A percentile compares a stretch with the other conserved stretches of the same genome.
Evolutionary conservation across 768 basidiomycete species (phyloP).

Genomic region (Lentinula edodes): DNA sequence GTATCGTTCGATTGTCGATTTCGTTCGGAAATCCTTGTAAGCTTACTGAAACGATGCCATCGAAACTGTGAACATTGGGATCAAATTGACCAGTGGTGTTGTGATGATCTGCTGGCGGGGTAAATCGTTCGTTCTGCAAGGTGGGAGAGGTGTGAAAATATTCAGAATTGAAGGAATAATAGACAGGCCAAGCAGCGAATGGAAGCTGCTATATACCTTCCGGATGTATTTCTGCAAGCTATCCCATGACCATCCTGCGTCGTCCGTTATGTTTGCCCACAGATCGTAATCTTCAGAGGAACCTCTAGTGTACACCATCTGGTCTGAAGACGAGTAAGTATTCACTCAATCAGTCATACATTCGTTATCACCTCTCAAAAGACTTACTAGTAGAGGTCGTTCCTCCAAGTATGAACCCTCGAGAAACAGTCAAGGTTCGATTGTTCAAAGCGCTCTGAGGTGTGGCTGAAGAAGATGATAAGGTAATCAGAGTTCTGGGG

Average conservation of each 20-base stretch:
- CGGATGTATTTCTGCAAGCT: slow-evolving; percentile 17
- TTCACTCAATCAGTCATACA: neutral
- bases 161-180: neutral
- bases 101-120: slow-evolving; percentile 21
- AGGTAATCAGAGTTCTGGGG: slow-evolving; percentile 6
- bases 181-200: neutral
- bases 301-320: slow-evolving; percentile 22
- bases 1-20: slow-evolving; percentile 16
- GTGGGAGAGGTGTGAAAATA: neutral
- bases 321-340: slow-evolving; percentile 9
- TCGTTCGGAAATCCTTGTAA: slow-evolving; percentile 16
- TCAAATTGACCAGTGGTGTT: slow-evolving; percentile 22
- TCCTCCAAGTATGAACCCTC: slow-evolving; percentile 27
- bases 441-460: slow-evolving; percentile 19
- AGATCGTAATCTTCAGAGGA: slow-evolving; percentile 21
- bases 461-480: slow-evolving; percentile 6
- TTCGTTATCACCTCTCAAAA: neutral
- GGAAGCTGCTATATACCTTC: slow-evolving; percentile 12
- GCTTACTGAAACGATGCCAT: slow-evolving; percentile 20
- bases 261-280: slow-evolving; percentile 17
- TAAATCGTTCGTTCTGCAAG: slow-evolving; percentile 22
- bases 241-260: slow-evolving; percentile 26
- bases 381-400: slow-evolving; percentile 25
- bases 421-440: slow-evolving; percentile 15
- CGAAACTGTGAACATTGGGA: slow-evolving; percentile 20